Percentiles rank a stretch among this genome's conserved stretches.
These are phyloP conservation scores for Suillus bovinus DNA, from an alignment of 768 basidiomycete genomes.

Conservation along the genomic window DNA sequence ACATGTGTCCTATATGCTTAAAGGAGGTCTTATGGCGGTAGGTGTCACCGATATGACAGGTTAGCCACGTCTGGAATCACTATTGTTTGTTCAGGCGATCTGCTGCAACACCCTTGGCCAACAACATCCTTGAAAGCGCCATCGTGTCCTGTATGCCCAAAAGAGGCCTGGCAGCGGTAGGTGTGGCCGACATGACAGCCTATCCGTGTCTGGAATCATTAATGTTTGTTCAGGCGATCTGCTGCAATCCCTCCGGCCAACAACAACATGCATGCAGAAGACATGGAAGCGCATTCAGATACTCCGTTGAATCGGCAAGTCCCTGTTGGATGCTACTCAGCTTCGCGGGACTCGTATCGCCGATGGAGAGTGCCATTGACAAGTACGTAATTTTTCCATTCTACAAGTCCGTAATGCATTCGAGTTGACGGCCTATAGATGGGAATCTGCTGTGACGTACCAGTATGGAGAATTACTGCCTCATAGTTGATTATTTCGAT, in stretches of 20 bases:
- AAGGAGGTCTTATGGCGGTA: too few relatives aligned
- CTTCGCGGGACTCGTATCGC: not conserved
- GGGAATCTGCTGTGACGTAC: too few relatives aligned
- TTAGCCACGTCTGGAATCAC: too few relatives aligned
- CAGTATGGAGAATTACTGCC: not conserved
- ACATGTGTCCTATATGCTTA: too few relatives aligned
- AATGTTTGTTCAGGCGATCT: not conserved
- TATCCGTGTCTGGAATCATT: not conserved
- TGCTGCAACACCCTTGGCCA: too few relatives aligned
- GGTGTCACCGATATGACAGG: too few relatives aligned
- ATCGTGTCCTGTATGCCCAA: not conserved
- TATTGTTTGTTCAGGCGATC: too few relatives aligned
- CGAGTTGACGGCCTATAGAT: too few relatives aligned
- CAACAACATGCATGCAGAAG: not conserved
- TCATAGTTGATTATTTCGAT: not conserved
- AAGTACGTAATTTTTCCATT: not conserved
- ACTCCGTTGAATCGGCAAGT: not conserved
- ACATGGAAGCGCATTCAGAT: not conserved
- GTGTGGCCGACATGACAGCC: not conserved
- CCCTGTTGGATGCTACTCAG: not conserved
- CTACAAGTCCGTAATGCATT: not conserved
- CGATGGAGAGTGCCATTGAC: not conserved
- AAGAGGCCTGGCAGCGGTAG: not conserved
- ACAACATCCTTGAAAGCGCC: not conserved
- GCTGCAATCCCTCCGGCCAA: too few relatives aligned